These are phyloP conservation scores for Podaxis carcinomalis DNA, from an alignment of 768 basidiomycete species.

Conservation along the genomic window DNA sequence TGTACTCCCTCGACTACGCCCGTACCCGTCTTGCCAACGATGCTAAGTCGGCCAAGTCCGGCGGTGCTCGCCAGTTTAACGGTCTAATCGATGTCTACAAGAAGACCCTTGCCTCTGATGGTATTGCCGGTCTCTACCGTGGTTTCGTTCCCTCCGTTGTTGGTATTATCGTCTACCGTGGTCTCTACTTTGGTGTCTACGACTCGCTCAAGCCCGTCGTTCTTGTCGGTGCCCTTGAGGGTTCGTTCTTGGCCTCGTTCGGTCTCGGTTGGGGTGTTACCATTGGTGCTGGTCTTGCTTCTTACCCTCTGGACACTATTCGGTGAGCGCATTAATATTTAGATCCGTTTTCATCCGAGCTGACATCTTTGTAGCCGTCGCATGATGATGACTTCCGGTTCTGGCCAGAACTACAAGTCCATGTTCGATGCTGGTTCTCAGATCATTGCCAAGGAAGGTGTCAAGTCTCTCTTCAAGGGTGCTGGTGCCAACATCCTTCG, in stretches of 20 bases:
- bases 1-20: slow-evolving; percentile 99
- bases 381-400: slow-evolving; percentile 99
- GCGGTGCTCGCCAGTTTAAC: slow-evolving; percentile 95
- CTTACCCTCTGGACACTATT: slow-evolving; percentile 90
- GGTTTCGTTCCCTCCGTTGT: slow-evolving; percentile 99
- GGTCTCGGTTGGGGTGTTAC: slow-evolving; percentile 98
- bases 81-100: slow-evolving; percentile 95
- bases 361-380: slow-evolving; percentile 72
- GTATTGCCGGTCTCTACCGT: slow-evolving; percentile 99
- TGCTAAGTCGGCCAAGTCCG: slow-evolving; percentile 92
- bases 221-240: slow-evolving; percentile 91
- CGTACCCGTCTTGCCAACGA: slow-evolving; percentile 99
- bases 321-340: slow-evolving; percentile 44
- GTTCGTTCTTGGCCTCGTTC: slow-evolving; percentile 97
- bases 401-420: slow-evolving; percentile 94
- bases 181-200: slow-evolving; percentile 98
- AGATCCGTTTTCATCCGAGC: slow-evolving; percentile 8
- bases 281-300: slow-evolving; percentile 98
- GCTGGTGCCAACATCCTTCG: slow-evolving; percentile 94
- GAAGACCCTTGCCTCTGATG: slow-evolving; percentile 97
- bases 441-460: slow-evolving; percentile 94
- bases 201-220: slow-evolving; percentile 96
- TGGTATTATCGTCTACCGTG: slow-evolving; percentile 99
- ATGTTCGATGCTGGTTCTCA: slow-evolving; percentile 97
- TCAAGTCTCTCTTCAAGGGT: slow-evolving; percentile 97